Percentiles rank a stretch among this genome's conserved stretches.
Evolutionary conservation across 371 early-diverging fungal genomes (phyloP).

Genomic region (Catenaria anguillulae): DNA sequence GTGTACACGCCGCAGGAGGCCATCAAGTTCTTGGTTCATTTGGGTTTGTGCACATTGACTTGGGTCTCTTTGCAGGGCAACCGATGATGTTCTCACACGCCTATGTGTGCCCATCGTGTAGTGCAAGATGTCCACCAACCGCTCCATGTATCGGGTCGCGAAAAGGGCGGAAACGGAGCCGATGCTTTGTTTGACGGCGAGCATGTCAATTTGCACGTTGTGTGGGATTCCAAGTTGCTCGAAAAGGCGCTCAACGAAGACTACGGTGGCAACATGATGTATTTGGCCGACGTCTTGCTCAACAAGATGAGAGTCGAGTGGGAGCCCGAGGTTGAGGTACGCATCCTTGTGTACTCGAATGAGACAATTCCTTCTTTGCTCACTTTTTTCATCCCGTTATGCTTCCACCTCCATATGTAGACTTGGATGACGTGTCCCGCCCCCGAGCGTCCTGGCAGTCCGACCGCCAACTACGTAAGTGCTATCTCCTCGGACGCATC

Average conservation of each 20-base stretch:
- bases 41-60: not conserved
- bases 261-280: not conserved
- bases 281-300: not conserved
- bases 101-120: too few species aligned
- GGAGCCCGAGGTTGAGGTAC: not conserved
- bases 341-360: too few species aligned
- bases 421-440: too few species aligned
- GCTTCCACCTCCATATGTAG: too few species aligned
- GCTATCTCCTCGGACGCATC: too few species aligned
- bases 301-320: not conserved
- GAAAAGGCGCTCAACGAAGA: not conserved
- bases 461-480: too few species aligned
- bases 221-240: not conserved
- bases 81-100: not conserved
- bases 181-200: not conserved
- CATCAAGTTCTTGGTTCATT: slow-evolving; percentile 20
- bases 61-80: too few species aligned
- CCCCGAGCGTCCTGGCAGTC: too few species aligned
- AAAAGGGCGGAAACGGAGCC: slow-evolving; percentile 14
- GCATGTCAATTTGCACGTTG: not conserved
- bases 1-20: slow-evolving; percentile 12
- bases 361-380: too few species aligned
- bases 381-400: too few species aligned
- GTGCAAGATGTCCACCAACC: slow-evolving; percentile 23
- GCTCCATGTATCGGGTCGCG: slow-evolving; percentile 17